Evolutionary conservation across 1,284 basidiomycete genomes (phyloP).

Genomic region (Puccinia polysora): DNA sequence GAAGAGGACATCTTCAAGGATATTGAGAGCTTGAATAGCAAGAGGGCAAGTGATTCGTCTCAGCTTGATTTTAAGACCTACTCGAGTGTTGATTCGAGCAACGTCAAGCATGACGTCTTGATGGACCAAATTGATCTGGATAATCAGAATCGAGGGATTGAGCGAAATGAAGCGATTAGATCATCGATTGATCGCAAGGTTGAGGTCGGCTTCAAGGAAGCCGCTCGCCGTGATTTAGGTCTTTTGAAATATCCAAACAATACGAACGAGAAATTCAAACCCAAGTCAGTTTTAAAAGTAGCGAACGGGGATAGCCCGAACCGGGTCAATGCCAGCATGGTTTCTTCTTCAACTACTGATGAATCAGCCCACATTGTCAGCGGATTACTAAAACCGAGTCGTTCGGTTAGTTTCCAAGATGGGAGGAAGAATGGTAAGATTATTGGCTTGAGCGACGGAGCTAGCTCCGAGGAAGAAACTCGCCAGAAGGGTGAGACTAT

Average conservation of each 20-base stretch:
- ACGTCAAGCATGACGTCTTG: background rate
- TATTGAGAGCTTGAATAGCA: conserved; percentile 43
- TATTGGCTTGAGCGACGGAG: conserved; percentile 63
- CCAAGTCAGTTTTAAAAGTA: conserved; percentile 40
- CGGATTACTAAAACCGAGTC: conserved; percentile 56
- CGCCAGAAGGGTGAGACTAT: background rate
- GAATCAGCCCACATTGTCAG: background rate
- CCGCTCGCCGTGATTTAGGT: background rate
- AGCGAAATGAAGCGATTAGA: conserved; percentile 2
- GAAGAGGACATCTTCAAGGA: conserved; percentile 44
- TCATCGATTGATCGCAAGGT: too few species aligned
- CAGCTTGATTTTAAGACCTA: background rate
- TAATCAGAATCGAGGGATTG: background rate
- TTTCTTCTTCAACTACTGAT: conserved; percentile 48
- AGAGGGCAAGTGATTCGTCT: conserved; percentile 31
- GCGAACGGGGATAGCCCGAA: conserved; percentile 16
- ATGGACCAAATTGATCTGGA: background rate
- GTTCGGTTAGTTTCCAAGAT: conserved; percentile 91
- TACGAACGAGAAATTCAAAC: conserved; percentile 16
- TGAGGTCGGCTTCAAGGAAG: too few species aligned
- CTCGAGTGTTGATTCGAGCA: background rate
- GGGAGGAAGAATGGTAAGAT: conserved; percentile 79
- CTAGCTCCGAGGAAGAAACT: background rate
- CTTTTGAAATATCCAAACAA: background rate
- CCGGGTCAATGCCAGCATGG: background rate